phyloP scores from a whole-genome alignment of 2,329 filamentous ascomycete species.

The Stachybotrys chlorohalonatus region DNA sequence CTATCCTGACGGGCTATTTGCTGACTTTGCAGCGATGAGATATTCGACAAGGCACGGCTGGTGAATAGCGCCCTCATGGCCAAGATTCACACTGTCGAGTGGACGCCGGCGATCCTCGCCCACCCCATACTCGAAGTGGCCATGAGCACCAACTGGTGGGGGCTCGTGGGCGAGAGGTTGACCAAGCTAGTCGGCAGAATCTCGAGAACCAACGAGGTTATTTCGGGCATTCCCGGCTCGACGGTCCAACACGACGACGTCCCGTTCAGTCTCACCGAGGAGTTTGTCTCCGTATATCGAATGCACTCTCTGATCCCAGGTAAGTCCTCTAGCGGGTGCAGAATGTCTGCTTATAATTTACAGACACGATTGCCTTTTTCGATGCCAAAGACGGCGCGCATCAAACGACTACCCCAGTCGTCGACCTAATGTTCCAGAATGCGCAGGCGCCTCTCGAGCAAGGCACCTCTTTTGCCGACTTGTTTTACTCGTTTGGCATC shows the following conservation, averaged over 20 bases:
- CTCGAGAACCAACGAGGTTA: slow-evolving; percentile 1
- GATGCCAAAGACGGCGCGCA: slow-evolving; percentile 10
- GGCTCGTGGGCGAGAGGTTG: background rate
- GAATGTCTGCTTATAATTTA: background rate
- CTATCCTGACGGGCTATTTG: background rate
- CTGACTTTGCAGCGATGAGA: slow-evolving; percentile 18
- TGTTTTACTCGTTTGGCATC: slow-evolving; percentile 36
- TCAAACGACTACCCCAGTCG: slow-evolving; percentile 17
- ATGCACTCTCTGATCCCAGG: slow-evolving; percentile 29
- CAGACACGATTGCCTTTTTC: slow-evolving; percentile 17
- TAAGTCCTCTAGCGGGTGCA: background rate
- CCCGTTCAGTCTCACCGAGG: slow-evolving; percentile 32
- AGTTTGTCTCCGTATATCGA: slow-evolving; percentile 34
- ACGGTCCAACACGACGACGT: slow-evolving; percentile 23
- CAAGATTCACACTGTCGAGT: slow-evolving; percentile 40
- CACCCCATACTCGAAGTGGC: slow-evolving; percentile 20
- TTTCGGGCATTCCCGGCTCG: slow-evolving; percentile 11
- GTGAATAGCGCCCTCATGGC: slow-evolving; percentile 38
- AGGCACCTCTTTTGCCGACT: slow-evolving; percentile 22
- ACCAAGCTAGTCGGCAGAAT: background rate
- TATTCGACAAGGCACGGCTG: slow-evolving; percentile 31
- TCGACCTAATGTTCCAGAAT: slow-evolving; percentile 21
- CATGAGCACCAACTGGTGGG: slow-evolving; percentile 1
- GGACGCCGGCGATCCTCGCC: slow-evolving; percentile 36
- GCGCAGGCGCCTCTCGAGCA: slow-evolving; percentile 20